phyloP scores from a whole-genome alignment of 495 filamentous ascomycete genomes.

The Penicillium angulare region DNA sequence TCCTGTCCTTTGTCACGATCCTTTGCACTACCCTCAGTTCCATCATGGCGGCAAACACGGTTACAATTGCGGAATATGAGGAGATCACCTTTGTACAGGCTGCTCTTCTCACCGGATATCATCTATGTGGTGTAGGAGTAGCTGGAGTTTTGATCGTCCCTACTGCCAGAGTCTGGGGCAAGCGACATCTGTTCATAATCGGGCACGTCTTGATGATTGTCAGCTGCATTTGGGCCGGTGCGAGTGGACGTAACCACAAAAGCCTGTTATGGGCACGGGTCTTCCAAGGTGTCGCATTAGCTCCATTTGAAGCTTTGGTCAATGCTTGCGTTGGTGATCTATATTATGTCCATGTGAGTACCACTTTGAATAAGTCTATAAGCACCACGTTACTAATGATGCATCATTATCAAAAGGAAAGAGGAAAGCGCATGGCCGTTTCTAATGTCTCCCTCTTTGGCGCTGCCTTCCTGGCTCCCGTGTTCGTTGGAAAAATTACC shows the following conservation, averaged over 20 bases:
- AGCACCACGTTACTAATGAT: not conserved
- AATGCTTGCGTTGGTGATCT: constrained; percentile 77
- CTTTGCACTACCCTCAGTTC: constrained; percentile 79
- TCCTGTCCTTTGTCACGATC: constrained; percentile 75
- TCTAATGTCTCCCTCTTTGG: constrained; percentile 88
- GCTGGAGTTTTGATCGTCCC: constrained; percentile 83
- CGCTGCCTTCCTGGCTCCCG: constrained; percentile 87
- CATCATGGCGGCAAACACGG: constrained; percentile 82
- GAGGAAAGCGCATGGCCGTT: constrained; percentile 86
- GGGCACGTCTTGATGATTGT: constrained; percentile 71
- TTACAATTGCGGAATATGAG: constrained; percentile 65
- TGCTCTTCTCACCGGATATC: constrained; percentile 83
- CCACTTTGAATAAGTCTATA: not conserved
- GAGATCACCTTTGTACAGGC: constrained; percentile 61
- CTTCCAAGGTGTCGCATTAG: constrained; percentile 71
- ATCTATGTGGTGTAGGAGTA: constrained; percentile 77
- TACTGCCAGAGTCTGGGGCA: constrained; percentile 87
- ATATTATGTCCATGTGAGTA: constrained; percentile 71
- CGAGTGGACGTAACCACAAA: constrained; percentile 58
- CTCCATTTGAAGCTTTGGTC: constrained; percentile 74
- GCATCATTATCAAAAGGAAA: constrained; percentile 54
- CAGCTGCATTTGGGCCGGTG: constrained; percentile 79
- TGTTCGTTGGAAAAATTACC: constrained; percentile 84
- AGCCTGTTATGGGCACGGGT: constrained; percentile 74
- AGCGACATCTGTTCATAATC: constrained; percentile 82